Percentiles rank a stretch among this genome's conserved stretches.
Conservation (phyloP, 2,329 filamentous ascomycete genomes). For the Trichoderma polysporum region DNA sequence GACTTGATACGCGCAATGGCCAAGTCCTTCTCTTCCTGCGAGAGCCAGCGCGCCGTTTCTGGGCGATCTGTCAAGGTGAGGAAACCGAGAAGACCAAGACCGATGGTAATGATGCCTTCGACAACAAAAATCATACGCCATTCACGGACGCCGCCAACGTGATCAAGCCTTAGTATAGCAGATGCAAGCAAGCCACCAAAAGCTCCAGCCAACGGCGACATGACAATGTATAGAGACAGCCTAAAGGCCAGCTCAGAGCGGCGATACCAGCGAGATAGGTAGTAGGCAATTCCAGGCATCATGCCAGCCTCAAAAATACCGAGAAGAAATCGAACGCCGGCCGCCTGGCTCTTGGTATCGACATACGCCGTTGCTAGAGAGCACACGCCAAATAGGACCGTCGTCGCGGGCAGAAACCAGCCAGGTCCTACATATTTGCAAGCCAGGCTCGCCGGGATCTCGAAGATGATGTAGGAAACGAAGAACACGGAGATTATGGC, state of each 20-base stretch:
- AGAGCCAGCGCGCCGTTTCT: constrained; percentile 65
- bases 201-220: constrained; percentile 67
- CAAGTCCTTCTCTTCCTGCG: constrained; percentile 63
- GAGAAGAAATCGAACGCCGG: constrained; percentile 65
- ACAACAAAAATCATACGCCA: constrained; percentile 73
- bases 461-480: constrained; percentile 70
- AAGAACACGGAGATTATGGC: constrained; percentile 67
- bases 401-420: constrained; percentile 65
- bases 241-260: constrained; percentile 66
- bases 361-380: constrained; percentile 68
- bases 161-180: constrained; percentile 60
- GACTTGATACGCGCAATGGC: constrained; percentile 67
- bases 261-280: constrained; percentile 71
- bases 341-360: constrained; percentile 48
- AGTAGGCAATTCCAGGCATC: constrained; percentile 73
- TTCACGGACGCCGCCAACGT: constrained; percentile 54
- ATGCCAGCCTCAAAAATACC: constrained; percentile 72
- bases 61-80: constrained; percentile 67
- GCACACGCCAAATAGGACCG: constrained; percentile 61
- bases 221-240: constrained; percentile 67
- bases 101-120: constrained; percentile 60
- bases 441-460: constrained; percentile 66
- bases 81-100: constrained; percentile 60
- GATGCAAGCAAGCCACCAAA: constrained; percentile 68
- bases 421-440: constrained; percentile 72